Evolutionary conservation across 495 filamentous ascomycete species (phyloP).

Genomic region (Tuber magnatum): DNA sequence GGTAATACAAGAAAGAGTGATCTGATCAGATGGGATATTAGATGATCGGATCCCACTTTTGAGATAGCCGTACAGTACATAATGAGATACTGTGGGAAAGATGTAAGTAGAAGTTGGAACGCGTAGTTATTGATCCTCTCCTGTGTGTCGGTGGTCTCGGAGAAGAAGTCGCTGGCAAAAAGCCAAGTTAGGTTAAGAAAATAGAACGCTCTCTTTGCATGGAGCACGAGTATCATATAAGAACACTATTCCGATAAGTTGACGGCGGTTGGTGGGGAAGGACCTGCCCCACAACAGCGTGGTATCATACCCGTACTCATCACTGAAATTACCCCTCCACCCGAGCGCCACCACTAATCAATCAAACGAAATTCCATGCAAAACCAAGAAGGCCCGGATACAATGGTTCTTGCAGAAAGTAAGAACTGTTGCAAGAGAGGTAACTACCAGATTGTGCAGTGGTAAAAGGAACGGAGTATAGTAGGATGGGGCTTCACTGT

Average conservation of each 20-base stretch:
- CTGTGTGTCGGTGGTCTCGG: not conserved
- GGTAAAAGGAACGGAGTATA: too few species aligned
- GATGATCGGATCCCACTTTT: too few species aligned
- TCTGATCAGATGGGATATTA: too few species aligned
- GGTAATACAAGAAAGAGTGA: too few species aligned
- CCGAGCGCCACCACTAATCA: not conserved
- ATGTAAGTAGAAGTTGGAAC: conserved; percentile 11
- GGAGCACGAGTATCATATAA: too few species aligned
- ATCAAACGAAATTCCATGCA: not conserved
- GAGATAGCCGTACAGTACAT: too few species aligned
- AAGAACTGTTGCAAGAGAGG: too few species aligned
- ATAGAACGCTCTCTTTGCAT: too few species aligned
- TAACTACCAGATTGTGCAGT: too few species aligned
- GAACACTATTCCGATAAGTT: too few species aligned
- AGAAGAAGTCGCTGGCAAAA: conserved; percentile 30
- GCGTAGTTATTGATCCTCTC: not conserved
- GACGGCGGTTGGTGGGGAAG: conserved; percentile 3
- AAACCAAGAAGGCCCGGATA: conserved; percentile 38
- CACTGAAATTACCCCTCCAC: conserved; percentile 1
- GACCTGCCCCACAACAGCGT: not conserved
- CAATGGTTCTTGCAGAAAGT: conserved; percentile 90
- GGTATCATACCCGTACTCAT: not conserved
- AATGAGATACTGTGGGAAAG: not conserved
- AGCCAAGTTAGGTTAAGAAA: too few species aligned
- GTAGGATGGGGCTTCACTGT: too few species aligned